Evolutionary conservation across 2,329 filamentous ascomycete species (phyloP).

Genomic region (Pseudocercospora crystallina): DNA sequence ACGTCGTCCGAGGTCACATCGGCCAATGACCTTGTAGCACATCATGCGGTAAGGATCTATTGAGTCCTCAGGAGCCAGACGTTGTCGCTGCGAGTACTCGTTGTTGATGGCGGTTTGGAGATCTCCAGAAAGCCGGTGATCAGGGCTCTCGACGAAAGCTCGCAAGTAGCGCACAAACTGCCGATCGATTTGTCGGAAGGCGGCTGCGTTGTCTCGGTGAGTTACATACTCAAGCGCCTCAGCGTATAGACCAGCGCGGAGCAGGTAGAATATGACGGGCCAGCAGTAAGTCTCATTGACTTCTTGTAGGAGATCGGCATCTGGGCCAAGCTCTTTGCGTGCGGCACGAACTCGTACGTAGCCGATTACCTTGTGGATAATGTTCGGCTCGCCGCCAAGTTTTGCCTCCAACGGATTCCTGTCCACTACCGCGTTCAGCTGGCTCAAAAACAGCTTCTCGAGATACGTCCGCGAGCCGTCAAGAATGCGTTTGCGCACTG

Average conservation of each 20-base stretch:
- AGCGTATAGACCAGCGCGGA: slow-evolving; percentile 77
- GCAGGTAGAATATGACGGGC: slow-evolving; percentile 89
- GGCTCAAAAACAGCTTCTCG: slow-evolving; percentile 75
- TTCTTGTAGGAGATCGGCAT: slow-evolving; percentile 70
- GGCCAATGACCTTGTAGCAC: slow-evolving; percentile 96
- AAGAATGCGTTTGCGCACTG: slow-evolving; percentile 76
- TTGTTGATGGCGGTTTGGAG: slow-evolving; percentile 84
- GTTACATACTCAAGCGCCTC: slow-evolving; percentile 88
- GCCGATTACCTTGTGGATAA: slow-evolving; percentile 86
- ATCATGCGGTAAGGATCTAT: slow-evolving; percentile 95
- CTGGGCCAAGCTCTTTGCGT: slow-evolving; percentile 79
- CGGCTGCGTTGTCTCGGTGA: slow-evolving; percentile 61
- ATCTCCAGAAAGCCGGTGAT: slow-evolving; percentile 73
- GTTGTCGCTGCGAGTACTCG: slow-evolving; percentile 81
- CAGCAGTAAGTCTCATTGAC: slow-evolving; percentile 79
- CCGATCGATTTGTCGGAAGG: slow-evolving; percentile 87
- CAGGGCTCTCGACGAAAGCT: slow-evolving; percentile 73
- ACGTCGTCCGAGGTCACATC: slow-evolving; percentile 60
- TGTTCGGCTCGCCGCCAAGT: slow-evolving; percentile 82
- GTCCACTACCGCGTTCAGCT: slow-evolving; percentile 73
- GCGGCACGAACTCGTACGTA: slow-evolving; percentile 80
- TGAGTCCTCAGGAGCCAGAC: slow-evolving; percentile 80
- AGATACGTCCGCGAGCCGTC: slow-evolving; percentile 76
- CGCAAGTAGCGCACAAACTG: slow-evolving; percentile 87
- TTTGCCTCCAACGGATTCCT: slow-evolving; percentile 87